Evolutionary conservation across 768 basidiomycete genomes (phyloP).

Genomic region (Pleurotus cornucopiae): DNA sequence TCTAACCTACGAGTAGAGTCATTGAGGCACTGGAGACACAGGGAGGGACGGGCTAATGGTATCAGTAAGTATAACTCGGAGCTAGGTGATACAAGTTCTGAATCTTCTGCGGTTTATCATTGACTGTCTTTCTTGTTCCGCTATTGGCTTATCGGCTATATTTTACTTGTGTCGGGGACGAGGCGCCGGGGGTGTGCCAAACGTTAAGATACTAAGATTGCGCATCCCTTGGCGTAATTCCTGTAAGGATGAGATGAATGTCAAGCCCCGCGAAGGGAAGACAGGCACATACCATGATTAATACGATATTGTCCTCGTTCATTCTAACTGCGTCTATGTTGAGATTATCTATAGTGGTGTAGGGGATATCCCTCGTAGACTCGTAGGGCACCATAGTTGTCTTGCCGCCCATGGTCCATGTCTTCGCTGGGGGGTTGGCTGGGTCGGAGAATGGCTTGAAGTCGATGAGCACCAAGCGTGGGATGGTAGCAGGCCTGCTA

Average conservation of each 20-base stretch:
- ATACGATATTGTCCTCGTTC: conserved; percentile 58
- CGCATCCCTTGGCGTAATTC: conserved; percentile 33
- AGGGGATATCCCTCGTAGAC: conserved; percentile 36
- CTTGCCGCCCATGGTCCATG: conserved; percentile 40
- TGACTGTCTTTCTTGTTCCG: not conserved
- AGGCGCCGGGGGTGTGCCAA: conserved; percentile 26
- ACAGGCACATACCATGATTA: conserved; percentile 43
- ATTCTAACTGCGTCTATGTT: conserved; percentile 46
- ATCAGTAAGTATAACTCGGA: too few species aligned
- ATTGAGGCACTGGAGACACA: too few species aligned
- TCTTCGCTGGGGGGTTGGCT: conserved; percentile 19
- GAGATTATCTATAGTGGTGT: conserved; percentile 38
- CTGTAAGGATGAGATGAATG: conserved; percentile 17
- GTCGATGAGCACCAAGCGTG: conserved; percentile 35
- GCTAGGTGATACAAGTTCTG: conserved; percentile 3
- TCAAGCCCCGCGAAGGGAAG: not conserved
- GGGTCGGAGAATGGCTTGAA: conserved; percentile 40
- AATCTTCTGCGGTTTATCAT: not conserved
- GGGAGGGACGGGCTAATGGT: too few species aligned
- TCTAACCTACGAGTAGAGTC: too few species aligned
- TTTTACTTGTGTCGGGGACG: conserved; percentile 4
- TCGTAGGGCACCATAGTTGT: conserved; percentile 38
- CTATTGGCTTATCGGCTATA: not conserved
- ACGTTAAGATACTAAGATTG: conserved; percentile 44
- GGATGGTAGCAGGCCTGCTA: conserved; percentile 13